A percentile compares a stretch with the other conserved stretches of the same genome.
Conservation (phyloP, 257 asterid species). For the Parsonsia alboflavescens region DNA sequence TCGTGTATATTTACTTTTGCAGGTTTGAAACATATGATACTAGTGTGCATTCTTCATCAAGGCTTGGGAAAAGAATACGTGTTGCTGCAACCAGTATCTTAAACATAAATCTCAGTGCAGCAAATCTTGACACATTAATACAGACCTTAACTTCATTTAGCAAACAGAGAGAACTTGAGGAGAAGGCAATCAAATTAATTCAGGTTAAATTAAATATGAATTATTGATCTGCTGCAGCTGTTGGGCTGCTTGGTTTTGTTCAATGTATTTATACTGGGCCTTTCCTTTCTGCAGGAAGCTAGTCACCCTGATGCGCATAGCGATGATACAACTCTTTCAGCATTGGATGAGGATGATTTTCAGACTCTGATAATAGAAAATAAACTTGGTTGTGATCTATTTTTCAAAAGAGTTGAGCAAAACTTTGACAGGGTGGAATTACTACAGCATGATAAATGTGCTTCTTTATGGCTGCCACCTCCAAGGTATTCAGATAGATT, state of each 20-base stretch:
- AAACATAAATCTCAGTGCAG: constrained; percentile 80
- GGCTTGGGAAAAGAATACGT: constrained; percentile 74
- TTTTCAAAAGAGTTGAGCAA: constrained; percentile 56
- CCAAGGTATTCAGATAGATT: constrained; percentile 91
- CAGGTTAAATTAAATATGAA: constrained; percentile 42
- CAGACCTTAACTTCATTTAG: constrained; percentile 83
- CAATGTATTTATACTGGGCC: constrained; percentile 18
- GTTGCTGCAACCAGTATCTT: constrained; percentile 80
- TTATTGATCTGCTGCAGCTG: neutral
- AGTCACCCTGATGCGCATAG: constrained; percentile 42
- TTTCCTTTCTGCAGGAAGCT: constrained; percentile 56
- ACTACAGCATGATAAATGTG: constrained; percentile 47
- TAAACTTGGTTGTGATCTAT: constrained; percentile 90
- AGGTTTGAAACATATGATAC: constrained; percentile 93
- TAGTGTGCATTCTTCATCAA: constrained; percentile 47
- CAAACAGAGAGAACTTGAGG: constrained; percentile 86
- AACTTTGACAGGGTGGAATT: constrained; percentile 43
- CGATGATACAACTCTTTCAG: constrained; percentile 48
- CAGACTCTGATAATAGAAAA: constrained; percentile 80
- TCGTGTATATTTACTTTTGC: constrained; percentile 22
- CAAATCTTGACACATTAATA: constrained; percentile 71
- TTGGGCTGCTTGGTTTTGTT: neutral
- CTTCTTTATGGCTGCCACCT: constrained; percentile 76
- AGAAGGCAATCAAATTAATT: constrained; percentile 65
- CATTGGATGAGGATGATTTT: constrained; percentile 86